Evolutionary conservation across 1,284 basidiomycete species (phyloP).

Genomic region (Tilletia setariae): DNA sequence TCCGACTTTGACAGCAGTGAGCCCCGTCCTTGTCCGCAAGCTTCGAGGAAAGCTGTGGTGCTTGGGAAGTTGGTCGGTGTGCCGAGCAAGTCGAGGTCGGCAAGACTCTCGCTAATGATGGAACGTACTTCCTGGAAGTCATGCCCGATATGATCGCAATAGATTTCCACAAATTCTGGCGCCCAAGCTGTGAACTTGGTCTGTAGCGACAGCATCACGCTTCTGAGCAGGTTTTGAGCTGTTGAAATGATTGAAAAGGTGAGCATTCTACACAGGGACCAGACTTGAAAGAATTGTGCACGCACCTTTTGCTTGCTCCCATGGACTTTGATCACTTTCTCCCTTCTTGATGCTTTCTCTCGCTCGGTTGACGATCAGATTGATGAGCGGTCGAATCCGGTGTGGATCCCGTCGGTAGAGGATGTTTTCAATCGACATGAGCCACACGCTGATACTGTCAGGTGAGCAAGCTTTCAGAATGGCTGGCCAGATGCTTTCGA

Average conservation of each 20-base stretch:
- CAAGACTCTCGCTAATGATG: constrained; percentile 55
- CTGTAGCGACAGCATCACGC: constrained; percentile 35
- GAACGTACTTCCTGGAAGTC: constrained; percentile 55
- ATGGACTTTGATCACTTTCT: constrained; percentile 30
- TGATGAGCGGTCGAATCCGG: constrained; percentile 70
- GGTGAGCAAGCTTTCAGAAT: constrained; percentile 65
- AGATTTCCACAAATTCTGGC: constrained; percentile 42
- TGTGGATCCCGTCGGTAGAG: constrained; percentile 78
- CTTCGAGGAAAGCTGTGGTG: constrained; percentile 65
- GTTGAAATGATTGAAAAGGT: neutral
- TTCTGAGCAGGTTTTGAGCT: constrained; percentile 61
- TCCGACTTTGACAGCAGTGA: constrained; percentile 59
- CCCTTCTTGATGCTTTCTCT: constrained; percentile 36
- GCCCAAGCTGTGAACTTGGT: constrained; percentile 34
- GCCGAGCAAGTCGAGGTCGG: constrained; percentile 53
- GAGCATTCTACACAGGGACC: neutral
- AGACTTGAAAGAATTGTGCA: neutral
- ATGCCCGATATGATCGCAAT: constrained; percentile 46
- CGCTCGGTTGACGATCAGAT: constrained; percentile 57
- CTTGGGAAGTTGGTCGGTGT: constrained; percentile 71
- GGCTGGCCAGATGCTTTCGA: constrained; percentile 65
- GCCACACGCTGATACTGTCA: constrained; percentile 57
- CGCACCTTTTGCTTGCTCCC: constrained; percentile 34
- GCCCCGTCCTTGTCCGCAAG: constrained; percentile 62
- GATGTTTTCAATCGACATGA: constrained; percentile 59